phyloP scores from a whole-genome alignment of 2,329 filamentous ascomycete genomes.

The Spiromastix sp. region DNA sequence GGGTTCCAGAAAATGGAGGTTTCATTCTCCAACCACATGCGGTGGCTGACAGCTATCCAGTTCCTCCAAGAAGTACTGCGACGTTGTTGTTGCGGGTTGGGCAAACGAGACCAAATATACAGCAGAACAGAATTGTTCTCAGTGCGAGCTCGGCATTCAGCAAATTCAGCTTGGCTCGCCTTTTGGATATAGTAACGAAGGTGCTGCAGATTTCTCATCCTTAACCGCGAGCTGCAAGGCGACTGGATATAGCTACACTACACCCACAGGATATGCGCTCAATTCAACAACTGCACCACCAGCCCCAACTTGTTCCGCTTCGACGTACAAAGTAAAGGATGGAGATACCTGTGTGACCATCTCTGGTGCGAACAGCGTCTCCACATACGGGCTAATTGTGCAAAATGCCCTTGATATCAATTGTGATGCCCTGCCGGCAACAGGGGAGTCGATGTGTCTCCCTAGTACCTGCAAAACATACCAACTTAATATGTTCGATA shows the following conservation, averaged over 20 bases:
- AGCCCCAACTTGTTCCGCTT: constrained; percentile 2
- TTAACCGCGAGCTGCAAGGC: constrained; percentile 6
- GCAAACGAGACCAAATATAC: constrained; percentile 4
- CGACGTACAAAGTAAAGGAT: background rate
- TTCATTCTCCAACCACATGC: background rate
- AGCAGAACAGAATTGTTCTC: constrained; percentile 7
- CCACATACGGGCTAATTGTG: background rate
- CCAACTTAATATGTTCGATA: constrained; percentile 8
- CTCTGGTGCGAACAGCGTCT: background rate
- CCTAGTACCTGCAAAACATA: constrained; percentile 7
- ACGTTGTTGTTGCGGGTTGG: background rate
- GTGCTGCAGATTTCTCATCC: constrained; percentile 4
- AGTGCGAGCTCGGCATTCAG: constrained; percentile 8
- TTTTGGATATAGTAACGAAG: constrained; percentile 10
- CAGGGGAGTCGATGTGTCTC: constrained; percentile 2
- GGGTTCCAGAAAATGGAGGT: background rate
- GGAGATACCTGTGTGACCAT: constrained; percentile 1
- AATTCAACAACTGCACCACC: constrained; percentile 4
- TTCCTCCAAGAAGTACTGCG: background rate
- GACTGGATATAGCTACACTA: constrained; percentile 8
- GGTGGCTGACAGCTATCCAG: background rate
- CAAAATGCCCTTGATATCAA: background rate
- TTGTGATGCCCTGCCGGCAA: background rate
- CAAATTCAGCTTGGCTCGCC: constrained; percentile 11
- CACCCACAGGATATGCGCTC: constrained; percentile 6